Evolutionary conservation across 352 stramenopile genomes (phyloP).

Genomic region (Pythium pectinolyticum): DNA sequence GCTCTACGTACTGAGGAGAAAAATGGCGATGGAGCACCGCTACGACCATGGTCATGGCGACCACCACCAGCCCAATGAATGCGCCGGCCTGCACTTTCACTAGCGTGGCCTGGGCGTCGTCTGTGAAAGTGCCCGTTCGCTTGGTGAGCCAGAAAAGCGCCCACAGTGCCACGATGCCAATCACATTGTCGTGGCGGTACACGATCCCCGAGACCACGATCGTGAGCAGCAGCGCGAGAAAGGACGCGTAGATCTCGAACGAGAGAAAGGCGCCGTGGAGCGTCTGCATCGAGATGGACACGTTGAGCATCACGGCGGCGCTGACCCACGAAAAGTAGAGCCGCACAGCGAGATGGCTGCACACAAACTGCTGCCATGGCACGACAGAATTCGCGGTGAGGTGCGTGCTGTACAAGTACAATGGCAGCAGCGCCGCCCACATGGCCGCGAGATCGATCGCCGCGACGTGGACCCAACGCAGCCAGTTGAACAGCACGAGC

Average conservation of each 20-base stretch:
- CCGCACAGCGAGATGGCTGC: constrained; percentile 54
- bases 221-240: constrained; percentile 50
- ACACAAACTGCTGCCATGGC: constrained; percentile 50
- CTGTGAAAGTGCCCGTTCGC: constrained; percentile 28
- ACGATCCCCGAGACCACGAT: constrained; percentile 44
- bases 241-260: constrained; percentile 40
- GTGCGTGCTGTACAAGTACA: constrained; percentile 67
- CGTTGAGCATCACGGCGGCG: constrained; percentile 48
- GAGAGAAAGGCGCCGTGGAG: constrained; percentile 39
- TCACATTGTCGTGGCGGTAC: constrained; percentile 51
- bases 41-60: constrained; percentile 9
- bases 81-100: constrained; percentile 16
- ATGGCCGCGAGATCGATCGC: constrained; percentile 49
- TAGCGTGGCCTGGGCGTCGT: constrained; percentile 4
- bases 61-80: constrained; percentile 8
- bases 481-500: constrained; percentile 53
- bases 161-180: constrained; percentile 53
- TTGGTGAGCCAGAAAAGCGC: constrained; percentile 48
- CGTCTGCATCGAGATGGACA: constrained; percentile 53
- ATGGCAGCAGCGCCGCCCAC: constrained; percentile 51
- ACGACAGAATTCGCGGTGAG: constrained; percentile 30
- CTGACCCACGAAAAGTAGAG: constrained; percentile 72
- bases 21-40: constrained; percentile 14
- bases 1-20: constrained; percentile 14
- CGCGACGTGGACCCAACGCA: constrained; percentile 40